Base-by-base conservation (phyloP, 176 grass and related monocot species). In the Echinochloa phyllopogon region DNA sequence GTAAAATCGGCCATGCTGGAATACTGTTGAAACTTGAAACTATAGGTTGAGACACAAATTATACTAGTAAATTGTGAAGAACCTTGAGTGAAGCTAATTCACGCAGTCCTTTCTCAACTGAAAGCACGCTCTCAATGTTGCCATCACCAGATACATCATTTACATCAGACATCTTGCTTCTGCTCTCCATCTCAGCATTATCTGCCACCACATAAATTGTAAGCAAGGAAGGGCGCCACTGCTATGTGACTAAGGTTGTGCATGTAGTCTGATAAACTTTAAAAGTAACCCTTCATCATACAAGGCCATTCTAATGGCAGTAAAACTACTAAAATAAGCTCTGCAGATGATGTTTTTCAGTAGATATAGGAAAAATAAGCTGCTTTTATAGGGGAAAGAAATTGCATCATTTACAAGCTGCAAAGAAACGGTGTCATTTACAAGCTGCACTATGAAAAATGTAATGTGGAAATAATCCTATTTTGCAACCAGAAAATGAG, bases 1-100 rank as follows among this genome's bases (percentile, higher is more conserved):
- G 21, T 40, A 76, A 84, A 84, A 50, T 68, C 40, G n/a, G 33
- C 59, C 41, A 68, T 40, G 36, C 36, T 60, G 21, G 45, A n/a
- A 87, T 71, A 25, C 29, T 39, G 43, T 85, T 71, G 21, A 80
- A 91, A 68, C 25, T 85, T 65, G n/a, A 76, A 88, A 55, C 45
- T 83, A 86, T 42, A 78, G 48, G 77, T 20, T 41, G 36, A 63
- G 4, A 58, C 17, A 70, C 29, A 53, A 52, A 80, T 82, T 69
- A 78, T 50, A 87, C 24, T 61, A 73, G 73, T 64, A 57, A 63
- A 85, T 25, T 72, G 72, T 57, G 50, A 85, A 81, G 83, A 65
- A 98, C 96, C 96, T 98, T 98, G 65, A 98, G 83, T 14, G 93
- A 98, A 90, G 76, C 80, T 92, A 98, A 89, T 95, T 98, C 96